phyloP scores from a whole-genome alignment of 331 rosid genomes.

The Acacia concinna region DNA sequence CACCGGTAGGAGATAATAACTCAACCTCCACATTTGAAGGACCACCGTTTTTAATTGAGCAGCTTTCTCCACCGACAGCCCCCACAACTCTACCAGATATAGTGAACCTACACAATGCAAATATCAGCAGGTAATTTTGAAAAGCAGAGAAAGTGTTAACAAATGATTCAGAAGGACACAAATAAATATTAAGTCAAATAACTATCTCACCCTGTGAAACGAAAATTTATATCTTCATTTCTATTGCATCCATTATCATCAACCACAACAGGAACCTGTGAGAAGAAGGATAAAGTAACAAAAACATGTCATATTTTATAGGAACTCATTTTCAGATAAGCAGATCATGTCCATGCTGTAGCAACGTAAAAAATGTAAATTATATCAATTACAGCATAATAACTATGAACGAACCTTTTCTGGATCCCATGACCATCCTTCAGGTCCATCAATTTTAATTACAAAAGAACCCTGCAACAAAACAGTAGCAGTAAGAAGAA shows the following conservation, averaged over 20 bases:
- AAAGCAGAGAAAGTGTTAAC: slow-evolving; percentile 24
- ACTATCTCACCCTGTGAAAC: slow-evolving; percentile 81
- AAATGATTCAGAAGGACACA: slow-evolving; percentile 23
- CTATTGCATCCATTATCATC: slow-evolving; percentile 89
- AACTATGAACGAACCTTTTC: slow-evolving; percentile 64
- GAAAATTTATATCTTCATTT: slow-evolving; percentile 88
- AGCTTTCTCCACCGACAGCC: slow-evolving; percentile 86
- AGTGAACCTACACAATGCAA: slow-evolving; percentile 65
- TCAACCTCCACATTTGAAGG: slow-evolving; percentile 85
- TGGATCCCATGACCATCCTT: slow-evolving; percentile 96
- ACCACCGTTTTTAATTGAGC: slow-evolving; percentile 71
- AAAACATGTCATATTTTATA: slow-evolving; percentile 16
- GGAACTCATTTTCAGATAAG: slow-evolving; percentile 14
- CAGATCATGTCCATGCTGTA: slow-evolving; percentile 11
- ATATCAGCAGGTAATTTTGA: slow-evolving; percentile 19
- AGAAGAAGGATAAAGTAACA: neutral
- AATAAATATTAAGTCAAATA: neutral
- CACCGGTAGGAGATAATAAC: slow-evolving; percentile 63
- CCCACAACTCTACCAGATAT: slow-evolving; percentile 90
- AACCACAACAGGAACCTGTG: slow-evolving; percentile 81
- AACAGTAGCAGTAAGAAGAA: slow-evolving; percentile 38
- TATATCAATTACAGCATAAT: slow-evolving; percentile 23
- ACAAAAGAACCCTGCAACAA: slow-evolving; percentile 81
- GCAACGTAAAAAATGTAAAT: slow-evolving; percentile 11
- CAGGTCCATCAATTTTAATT: slow-evolving; percentile 83